A percentile compares a stretch with the other conserved stretches of the same genome.
These are phyloP conservation scores for Claviceps spartinae DNA, from an alignment of 2,329 filamentous ascomycete genomes.

Conservation along the genomic window DNA sequence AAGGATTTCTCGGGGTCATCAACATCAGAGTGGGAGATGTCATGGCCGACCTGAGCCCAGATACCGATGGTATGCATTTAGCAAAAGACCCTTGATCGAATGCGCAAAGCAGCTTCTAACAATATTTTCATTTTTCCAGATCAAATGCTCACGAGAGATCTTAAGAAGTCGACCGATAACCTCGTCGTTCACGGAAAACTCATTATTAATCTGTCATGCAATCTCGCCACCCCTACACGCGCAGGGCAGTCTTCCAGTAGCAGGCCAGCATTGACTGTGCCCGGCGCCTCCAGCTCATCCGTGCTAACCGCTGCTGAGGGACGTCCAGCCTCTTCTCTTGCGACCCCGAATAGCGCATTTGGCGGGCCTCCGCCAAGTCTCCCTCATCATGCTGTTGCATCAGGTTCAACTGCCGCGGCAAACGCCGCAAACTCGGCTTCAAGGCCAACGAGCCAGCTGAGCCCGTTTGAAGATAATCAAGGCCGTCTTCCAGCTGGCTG, in stretches of 20 bases:
- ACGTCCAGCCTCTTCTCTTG: constrained; percentile 40
- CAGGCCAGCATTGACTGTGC: constrained; percentile 30
- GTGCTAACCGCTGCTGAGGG: constrained; percentile 33
- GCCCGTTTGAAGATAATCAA: constrained; percentile 92
- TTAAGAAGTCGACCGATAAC: constrained; percentile 97
- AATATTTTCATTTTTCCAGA: constrained; percentile 41
- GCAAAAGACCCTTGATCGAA: background rate
- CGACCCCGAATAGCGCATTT: constrained; percentile 31
- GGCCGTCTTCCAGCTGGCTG: constrained; percentile 84
- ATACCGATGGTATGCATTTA: constrained; percentile 64
- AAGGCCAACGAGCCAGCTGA: constrained; percentile 40
- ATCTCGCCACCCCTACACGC: constrained; percentile 59
- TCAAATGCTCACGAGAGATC: constrained; percentile 95
- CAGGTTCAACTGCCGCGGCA: constrained; percentile 23
- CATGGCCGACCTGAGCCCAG: constrained; percentile 68
- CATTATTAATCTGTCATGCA: constrained; percentile 91
- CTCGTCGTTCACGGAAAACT: constrained; percentile 95
- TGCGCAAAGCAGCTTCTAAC: constrained; percentile 13
- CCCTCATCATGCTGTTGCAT: constrained; percentile 34
- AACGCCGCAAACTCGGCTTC: constrained; percentile 16
- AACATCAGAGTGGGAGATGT: constrained; percentile 93
- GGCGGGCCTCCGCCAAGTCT: constrained; percentile 27
- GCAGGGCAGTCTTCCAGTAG: constrained; percentile 30
- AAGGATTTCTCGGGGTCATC: constrained; percentile 94
- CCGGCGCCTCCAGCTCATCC: constrained; percentile 31